Conservation (phyloP, 805 yeast species). For the Vanderwaltozyma verrucispora region DNA sequence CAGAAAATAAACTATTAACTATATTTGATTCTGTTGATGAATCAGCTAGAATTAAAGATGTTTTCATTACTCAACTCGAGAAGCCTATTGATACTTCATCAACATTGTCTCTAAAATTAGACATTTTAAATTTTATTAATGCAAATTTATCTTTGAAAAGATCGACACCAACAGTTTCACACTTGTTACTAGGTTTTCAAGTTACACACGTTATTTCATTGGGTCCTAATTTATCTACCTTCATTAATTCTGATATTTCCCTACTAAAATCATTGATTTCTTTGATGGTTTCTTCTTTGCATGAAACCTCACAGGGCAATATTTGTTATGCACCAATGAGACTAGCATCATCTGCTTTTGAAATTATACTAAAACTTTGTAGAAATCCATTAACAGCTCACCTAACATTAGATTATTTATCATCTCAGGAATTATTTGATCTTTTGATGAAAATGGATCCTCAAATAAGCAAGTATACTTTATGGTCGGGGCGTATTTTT, state of each 20-base stretch:
- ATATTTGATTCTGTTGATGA: conserved; percentile 71
- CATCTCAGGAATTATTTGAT: conserved; percentile 42
- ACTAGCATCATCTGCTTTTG: conserved; percentile 48
- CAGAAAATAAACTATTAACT: conserved; percentile 54
- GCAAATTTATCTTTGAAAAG: conserved; percentile 36
- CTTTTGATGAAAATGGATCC: conserved; percentile 43
- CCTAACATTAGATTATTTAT: conserved; percentile 41
- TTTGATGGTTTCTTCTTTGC: conserved; percentile 39
- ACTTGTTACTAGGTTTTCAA: conserved; percentile 69
- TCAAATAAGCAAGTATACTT: conserved; percentile 41
- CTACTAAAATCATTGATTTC: conserved; percentile 44
- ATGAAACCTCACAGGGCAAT: conserved; percentile 30
- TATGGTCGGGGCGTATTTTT: conserved; percentile 45
- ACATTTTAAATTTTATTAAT: conserved; percentile 48
- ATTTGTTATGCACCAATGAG: conserved; percentile 47
- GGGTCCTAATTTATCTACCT: conserved; percentile 39
- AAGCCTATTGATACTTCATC: conserved; percentile 32
- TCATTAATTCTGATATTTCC: conserved; percentile 44
- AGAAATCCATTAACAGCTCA: conserved; percentile 45
- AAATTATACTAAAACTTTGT: conserved; percentile 52
- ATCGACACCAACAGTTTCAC: conserved; percentile 47
- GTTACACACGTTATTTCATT: conserved; percentile 39
- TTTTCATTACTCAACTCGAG: conserved; percentile 61
- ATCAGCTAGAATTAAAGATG: conserved; percentile 58
- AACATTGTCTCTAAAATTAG: conserved; percentile 41